Evolutionary conservation across 768 basidiomycete species (phyloP).

Genomic region (Lactifluus echinatus): DNA sequence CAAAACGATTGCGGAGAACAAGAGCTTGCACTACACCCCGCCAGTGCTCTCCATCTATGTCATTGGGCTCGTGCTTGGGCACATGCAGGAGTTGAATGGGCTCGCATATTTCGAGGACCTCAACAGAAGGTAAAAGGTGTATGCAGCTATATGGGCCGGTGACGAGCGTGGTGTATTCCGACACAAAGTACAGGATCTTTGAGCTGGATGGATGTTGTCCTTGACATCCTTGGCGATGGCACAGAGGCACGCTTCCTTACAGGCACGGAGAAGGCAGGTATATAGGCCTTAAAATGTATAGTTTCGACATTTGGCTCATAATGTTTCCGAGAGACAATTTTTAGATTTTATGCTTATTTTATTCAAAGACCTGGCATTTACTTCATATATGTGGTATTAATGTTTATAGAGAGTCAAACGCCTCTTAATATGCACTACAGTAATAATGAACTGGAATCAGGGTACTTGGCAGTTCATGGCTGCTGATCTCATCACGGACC

Average conservation of each 20-base stretch:
- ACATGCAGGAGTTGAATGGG: slow-evolving; percentile 58
- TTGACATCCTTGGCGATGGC: slow-evolving; percentile 66
- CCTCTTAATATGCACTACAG: no score
- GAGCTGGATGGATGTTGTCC: slow-evolving; percentile 96
- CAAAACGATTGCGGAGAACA: slow-evolving; percentile 68
- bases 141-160: slow-evolving; percentile 61
- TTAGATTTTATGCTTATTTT: no score
- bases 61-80: slow-evolving; percentile 71
- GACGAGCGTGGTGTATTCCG: slow-evolving; percentile 60
- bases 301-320: no score
- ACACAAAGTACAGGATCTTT: slow-evolving; percentile 70
- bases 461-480: no score
- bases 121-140: slow-evolving; percentile 63
- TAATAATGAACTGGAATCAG: no score
- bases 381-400: no score
- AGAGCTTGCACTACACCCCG: slow-evolving; percentile 88
- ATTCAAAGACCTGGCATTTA: no score
- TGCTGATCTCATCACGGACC: no score
- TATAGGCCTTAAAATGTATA: slow-evolving; percentile 86
- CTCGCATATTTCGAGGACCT: slow-evolving; percentile 52
- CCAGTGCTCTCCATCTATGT: slow-evolving; percentile 89
- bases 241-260: slow-evolving; percentile 66
- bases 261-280: slow-evolving; percentile 69
- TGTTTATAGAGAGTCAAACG: no score
- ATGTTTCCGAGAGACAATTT: no score